Evolutionary conservation across 257 asterid genomes (phyloP), one percentile per base, ranked within the genome.

Genomic region (Nicotiana otophora): DNA sequence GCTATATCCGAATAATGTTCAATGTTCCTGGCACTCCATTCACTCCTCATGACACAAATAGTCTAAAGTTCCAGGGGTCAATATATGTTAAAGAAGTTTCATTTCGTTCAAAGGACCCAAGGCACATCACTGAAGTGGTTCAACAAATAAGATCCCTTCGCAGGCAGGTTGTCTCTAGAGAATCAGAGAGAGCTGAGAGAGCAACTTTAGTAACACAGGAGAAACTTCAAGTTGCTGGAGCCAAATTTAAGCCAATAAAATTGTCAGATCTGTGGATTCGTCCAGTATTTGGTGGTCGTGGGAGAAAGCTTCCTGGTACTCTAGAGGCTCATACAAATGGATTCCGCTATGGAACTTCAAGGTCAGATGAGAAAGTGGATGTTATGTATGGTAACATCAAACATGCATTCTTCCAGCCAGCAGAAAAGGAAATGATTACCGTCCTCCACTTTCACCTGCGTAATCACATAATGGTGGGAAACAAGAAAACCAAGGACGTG

Each of bases 401-500:
- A 39, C 86, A 84, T 80, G 86, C 86, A 62, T 84, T 84, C 76
- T 84, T 84, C 83, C 86, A 84, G 77, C 86, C 86, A 62, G 84
- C 86, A 60, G 86, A 84, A 51, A 84, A 84, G 86, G 84, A 84
- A 79, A 84, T 84, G 86, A 84, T 84, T 62, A 84, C 86, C 12
- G 81, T 84, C 17, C 77, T 84, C 66, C 86, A 84, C 68, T 84
- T 84, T 55, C 86, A 84, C 81, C 81, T 84, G 68, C 86, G 74
- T 55, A 84, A 84, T 64, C 86, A 84, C 78, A 84, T 84, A 79
- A 84, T 84, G 86, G 86, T 84, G 20, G 86, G 86, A 70, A 84
- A 84, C 76, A 86, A 83, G 85, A 86, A 86, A 84, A 83, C 86
- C 57, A 86, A 86, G 46, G 88, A 86, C 69, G 88, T 83, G 62